Percentiles rank a stretch among this genome's conserved stretches.
Evolutionary conservation across 805 yeast species (phyloP).

Genomic region (Candida yuanshanica): DNA sequence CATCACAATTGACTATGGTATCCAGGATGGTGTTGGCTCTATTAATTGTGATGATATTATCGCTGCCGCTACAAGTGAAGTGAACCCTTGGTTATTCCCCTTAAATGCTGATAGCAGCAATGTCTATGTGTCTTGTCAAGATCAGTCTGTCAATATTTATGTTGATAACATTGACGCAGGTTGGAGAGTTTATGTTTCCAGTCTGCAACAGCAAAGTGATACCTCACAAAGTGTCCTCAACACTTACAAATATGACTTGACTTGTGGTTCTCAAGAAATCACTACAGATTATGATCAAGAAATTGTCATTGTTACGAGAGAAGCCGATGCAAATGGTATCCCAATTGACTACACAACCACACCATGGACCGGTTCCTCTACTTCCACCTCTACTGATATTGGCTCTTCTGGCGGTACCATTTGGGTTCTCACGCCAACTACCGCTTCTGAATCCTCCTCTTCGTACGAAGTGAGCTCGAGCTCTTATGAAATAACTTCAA

Average conservation of each 20-base stretch:
- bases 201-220: conserved; percentile 21
- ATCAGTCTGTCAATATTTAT: conserved; percentile 15
- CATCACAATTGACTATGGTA: conserved; percentile 17
- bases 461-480: conserved; percentile 1
- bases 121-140: conserved; percentile 22
- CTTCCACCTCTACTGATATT: conserved; percentile 12
- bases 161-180: conserved; percentile 22
- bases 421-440: conserved; percentile 13
- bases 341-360: conserved; percentile 16
- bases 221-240: conserved; percentile 4
- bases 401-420: conserved; percentile 17
- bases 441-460: conserved; percentile 3
- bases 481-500: not conserved
- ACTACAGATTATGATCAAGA: conserved; percentile 1
- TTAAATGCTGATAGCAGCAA: conserved; percentile 7
- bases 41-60: conserved; percentile 19
- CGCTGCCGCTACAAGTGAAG: conserved; percentile 20
- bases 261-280: conserved; percentile 7
- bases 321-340: conserved; percentile 18
- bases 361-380: conserved; percentile 14
- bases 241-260: conserved; percentile 10
- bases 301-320: conserved; percentile 9
- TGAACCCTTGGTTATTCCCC: conserved; percentile 32
- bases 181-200: conserved; percentile 26
- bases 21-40: conserved; percentile 11